Percentiles rank a stretch among this genome's conserved stretches.
These are phyloP conservation scores for Aspergillus terreus DNA, from an alignment of 2,329 filamentous ascomycete genomes.

Conservation along the genomic window DNA sequence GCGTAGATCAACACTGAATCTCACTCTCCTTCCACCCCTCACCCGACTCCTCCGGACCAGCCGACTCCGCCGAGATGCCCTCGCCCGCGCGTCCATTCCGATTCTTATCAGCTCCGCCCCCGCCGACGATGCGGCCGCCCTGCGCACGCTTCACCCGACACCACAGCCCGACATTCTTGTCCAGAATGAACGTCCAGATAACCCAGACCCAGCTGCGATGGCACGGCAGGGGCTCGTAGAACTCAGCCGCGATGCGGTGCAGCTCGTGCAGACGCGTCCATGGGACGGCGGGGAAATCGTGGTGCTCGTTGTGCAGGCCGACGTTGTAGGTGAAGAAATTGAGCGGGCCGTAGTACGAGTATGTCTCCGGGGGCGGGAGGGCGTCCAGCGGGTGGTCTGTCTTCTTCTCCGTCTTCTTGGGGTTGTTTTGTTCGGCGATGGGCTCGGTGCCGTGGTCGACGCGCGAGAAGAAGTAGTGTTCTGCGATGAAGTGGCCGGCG, in stretches of 20 bases:
- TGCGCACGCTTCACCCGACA: slow-evolving; percentile 90
- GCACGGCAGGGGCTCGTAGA: slow-evolving; percentile 81
- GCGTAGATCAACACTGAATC: slow-evolving; percentile 54
- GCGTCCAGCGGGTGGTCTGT: slow-evolving; percentile 52
- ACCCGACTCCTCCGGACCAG: slow-evolving; percentile 45
- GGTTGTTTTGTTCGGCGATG: slow-evolving; percentile 50
- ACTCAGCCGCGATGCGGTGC: slow-evolving; percentile 78
- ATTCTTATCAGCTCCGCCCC: slow-evolving; percentile 20
- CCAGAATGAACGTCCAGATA: slow-evolving; percentile 92
- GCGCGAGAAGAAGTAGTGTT: slow-evolving; percentile 74
- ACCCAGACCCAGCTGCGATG: slow-evolving; percentile 91
- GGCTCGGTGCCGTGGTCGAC: slow-evolving; percentile 38
- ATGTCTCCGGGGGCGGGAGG: slow-evolving; percentile 82
- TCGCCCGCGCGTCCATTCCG: slow-evolving; percentile 37
- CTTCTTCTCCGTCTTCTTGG: slow-evolving; percentile 30
- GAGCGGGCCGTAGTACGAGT: slow-evolving; percentile 90
- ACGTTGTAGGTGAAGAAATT: slow-evolving; percentile 97
- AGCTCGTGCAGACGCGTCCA: slow-evolving; percentile 83
- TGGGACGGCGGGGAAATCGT: slow-evolving; percentile 94
- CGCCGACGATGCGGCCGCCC: slow-evolving; percentile 61
- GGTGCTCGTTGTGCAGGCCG: slow-evolving; percentile 96
- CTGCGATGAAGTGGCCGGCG: slow-evolving; percentile 96
- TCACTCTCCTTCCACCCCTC: slow-evolving; percentile 66
- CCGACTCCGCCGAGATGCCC: slow-evolving; percentile 41
- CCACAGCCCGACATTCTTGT: slow-evolving; percentile 82